These are phyloP conservation scores for Atalantia buxifolia DNA, from an alignment of 345 rosid genomes.

Conservation along the genomic window DNA sequence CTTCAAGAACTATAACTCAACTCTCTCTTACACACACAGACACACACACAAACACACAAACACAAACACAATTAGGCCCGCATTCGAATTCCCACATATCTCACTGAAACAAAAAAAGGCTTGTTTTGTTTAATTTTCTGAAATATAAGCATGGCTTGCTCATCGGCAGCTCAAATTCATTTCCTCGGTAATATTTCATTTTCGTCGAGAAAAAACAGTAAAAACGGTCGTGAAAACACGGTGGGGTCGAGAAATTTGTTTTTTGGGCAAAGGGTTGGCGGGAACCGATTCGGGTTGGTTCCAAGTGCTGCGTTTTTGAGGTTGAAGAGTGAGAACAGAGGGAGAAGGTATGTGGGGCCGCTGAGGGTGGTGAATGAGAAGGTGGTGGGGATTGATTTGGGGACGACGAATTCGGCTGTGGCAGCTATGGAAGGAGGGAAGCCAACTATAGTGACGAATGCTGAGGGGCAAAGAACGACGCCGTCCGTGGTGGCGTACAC, in stretches of 20 bases:
- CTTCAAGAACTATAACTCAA: neutral
- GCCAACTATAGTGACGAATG: conserved; percentile 93
- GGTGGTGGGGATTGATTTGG: conserved; percentile 92
- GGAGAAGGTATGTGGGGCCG: conserved; percentile 50
- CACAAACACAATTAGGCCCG: no score
- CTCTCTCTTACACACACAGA: no score
- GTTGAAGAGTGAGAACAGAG: conserved; percentile 19
- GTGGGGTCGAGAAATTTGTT: conserved; percentile 40
- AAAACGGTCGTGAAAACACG: conserved; percentile 3
- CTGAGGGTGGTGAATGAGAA: conserved; percentile 77
- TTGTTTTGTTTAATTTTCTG: neutral
- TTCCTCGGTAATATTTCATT: conserved; percentile 54
- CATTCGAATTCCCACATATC: neutral
- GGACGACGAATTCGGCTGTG: conserved; percentile 96
- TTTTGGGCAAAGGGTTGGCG: conserved; percentile 45
- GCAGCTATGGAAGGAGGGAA: conserved; percentile 99
- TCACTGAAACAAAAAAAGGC: neutral
- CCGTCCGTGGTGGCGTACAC: conserved; percentile 97
- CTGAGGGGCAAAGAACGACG: conserved; percentile 96
- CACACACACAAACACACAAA: neutral
- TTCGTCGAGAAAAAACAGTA: conserved; percentile 16
- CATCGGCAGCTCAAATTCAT: conserved; percentile 71
- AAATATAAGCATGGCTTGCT: conserved; percentile 54
- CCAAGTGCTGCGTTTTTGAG: conserved; percentile 50
- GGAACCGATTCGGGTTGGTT: conserved; percentile 18